Evolutionary conservation across 2,329 filamentous ascomycete genomes (phyloP).

Genomic region (Xylaria sp.): DNA sequence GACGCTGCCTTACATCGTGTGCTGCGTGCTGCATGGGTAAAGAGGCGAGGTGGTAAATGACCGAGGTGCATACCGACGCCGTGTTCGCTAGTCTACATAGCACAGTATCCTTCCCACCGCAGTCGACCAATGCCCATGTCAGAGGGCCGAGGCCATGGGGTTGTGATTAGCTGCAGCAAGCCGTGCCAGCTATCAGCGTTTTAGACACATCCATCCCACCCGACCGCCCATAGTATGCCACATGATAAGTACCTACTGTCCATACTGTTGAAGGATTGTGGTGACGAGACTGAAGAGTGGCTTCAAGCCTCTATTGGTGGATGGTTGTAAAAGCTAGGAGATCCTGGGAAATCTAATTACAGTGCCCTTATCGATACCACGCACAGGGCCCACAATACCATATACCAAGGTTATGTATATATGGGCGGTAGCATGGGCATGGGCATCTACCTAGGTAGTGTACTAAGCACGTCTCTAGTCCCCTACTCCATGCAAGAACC

Average conservation of each 20-base stretch:
- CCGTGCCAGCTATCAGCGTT: constrained; percentile 16
- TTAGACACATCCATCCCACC: constrained; percentile 22
- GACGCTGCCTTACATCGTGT: constrained; percentile 12
- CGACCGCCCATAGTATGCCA: constrained; percentile 16
- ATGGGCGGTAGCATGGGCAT: too few relatives aligned
- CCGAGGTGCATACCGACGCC: constrained; percentile 6
- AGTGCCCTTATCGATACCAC: too few relatives aligned
- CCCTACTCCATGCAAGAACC: constrained; percentile 4
- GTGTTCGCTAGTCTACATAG: background rate
- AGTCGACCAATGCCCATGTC: background rate
- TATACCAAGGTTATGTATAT: too few relatives aligned
- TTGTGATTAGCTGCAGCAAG: constrained; percentile 26
- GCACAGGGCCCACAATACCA: too few relatives aligned
- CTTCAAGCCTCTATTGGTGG: too few relatives aligned
- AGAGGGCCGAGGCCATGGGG: background rate
- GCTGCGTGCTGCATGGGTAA: background rate
- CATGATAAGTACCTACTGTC: too few relatives aligned
- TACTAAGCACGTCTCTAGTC: too few relatives aligned
- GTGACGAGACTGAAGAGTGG: too few relatives aligned
- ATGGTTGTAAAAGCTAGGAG: too few relatives aligned
- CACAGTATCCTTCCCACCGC: background rate
- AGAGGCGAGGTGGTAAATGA: background rate
- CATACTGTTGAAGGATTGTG: too few relatives aligned
- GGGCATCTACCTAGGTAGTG: too few relatives aligned
- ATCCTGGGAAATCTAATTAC: too few relatives aligned